Percentiles rank a stretch among this genome's conserved stretches.
phyloP scores from a whole-genome alignment of 1,284 basidiomycete species.

The Vanrija humicola region DNA sequence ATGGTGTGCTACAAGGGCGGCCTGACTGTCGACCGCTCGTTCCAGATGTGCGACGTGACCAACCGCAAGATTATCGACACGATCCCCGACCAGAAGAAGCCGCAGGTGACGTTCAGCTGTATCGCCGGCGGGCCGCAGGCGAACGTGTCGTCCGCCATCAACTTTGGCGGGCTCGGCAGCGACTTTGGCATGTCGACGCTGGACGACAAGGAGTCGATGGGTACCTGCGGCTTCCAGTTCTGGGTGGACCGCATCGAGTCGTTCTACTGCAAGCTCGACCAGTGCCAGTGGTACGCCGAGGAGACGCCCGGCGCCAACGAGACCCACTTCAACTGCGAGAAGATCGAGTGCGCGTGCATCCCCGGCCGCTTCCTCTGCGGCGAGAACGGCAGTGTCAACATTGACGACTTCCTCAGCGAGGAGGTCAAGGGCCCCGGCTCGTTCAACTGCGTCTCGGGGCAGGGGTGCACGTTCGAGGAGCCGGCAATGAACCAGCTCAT shows the following conservation, averaged over 20 bases:
- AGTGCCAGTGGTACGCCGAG: slow-evolving; percentile 46
- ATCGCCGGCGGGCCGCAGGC: slow-evolving; percentile 42
- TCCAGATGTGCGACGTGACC: slow-evolving; percentile 97
- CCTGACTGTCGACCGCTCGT: slow-evolving; percentile 82
- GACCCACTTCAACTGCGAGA: slow-evolving; percentile 72
- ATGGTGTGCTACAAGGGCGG: slow-evolving; percentile 95
- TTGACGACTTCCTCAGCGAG: slow-evolving; percentile 84
- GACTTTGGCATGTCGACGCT: not conserved
- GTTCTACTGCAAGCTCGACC: slow-evolving; percentile 84
- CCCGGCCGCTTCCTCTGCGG: slow-evolving; percentile 92
- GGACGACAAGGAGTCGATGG: slow-evolving; percentile 20
- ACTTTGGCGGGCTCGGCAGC: slow-evolving; percentile 21
- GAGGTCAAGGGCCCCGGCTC: slow-evolving; percentile 86
- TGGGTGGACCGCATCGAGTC: slow-evolving; percentile 93
- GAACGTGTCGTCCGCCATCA: slow-evolving; percentile 1
- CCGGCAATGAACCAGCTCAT: slow-evolving; percentile 95
- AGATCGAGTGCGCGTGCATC: slow-evolving; percentile 84
- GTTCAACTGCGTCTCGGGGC: slow-evolving; percentile 74
- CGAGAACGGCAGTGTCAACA: slow-evolving; percentile 91
- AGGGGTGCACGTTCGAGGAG: slow-evolving; percentile 82
- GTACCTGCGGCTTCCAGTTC: slow-evolving; percentile 89
- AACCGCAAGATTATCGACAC: slow-evolving; percentile 87
- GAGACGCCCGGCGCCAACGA: slow-evolving; percentile 57
- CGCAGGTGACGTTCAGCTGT: slow-evolving; percentile 94
- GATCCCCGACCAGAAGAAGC: slow-evolving; percentile 72